Evolutionary conservation across 164 flowering plant species (phyloP), one percentile per base, ranked within the genome.

Genomic region (Berberis thunbergii): DNA sequence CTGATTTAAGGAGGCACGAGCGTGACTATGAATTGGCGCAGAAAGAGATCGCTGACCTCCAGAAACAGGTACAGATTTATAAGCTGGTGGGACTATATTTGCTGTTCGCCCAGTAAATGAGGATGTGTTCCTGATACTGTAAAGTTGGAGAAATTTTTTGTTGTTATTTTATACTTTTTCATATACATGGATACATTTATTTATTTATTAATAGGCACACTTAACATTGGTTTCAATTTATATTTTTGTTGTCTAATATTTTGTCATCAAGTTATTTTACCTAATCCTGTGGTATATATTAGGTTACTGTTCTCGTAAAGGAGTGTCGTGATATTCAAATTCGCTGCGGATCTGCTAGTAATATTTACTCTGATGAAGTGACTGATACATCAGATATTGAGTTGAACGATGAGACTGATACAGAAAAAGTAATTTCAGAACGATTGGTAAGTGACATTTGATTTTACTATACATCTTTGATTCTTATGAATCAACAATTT

Each of bases 271-370:
- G 26, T 26, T 26, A 26, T 26, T 26, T 46, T 46, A 46, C 6
- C 4, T 46, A 4, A 46, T 46, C 8, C 8, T 46, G 49, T 50
- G 39, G 5, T 65, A 13, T 48, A 9, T 59, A 71, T 61, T 60
- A 92, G 98, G 92, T 91, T 55, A 81, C 97, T 6, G 70, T 94
- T 63, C 90, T 94, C 55, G 79, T 91, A 3, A 95, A 89, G 78
- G 99, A 95, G 68, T 95, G 99, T 67, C 94, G 83, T 3, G 97
- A 93, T 77, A 74, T 90, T 46, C 97, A 93, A 69, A 71, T 90
- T 63, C 96, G 92, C 45, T 80, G 84, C 79, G 96, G 97, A 71
- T 76, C 81, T 7, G 40, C 6, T 41, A 72, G 66, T 57, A 66
- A 12, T 62, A 67, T 69, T 61, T 49, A 66, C 69, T 59, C 52